Evolutionary conservation across 805 yeast species (phyloP), one percentile per base, ranked within the genome.

Genomic region (Pichia kluyveri): DNA sequence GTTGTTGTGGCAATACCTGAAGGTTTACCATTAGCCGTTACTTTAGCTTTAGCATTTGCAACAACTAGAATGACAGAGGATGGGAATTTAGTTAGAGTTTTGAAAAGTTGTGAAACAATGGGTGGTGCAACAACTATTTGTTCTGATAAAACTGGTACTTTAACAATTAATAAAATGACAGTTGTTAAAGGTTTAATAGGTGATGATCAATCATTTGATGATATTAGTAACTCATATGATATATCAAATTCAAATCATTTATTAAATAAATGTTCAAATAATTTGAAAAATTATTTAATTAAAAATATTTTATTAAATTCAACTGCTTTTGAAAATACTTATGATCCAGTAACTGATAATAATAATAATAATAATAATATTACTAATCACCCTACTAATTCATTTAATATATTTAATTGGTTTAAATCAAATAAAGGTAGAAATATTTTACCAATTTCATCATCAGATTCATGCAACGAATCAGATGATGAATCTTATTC

Each of bases 1-100:
- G 81, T 93, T 30, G 99, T 91, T 15, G 99, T 93, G 44, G 99
- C 99, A 0, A 96, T 93, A n/a, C 99, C 99, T 4, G 99, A 93
- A 68, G 99, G 99, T 52, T 75, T 93, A 49, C 99, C 99, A 1
- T 72, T 93, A 48, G 99, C 99, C 2, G 99, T 93, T 17, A 93
- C 99, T 1, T 73, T 93, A 42, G 96, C 99, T 0, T 72, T 93
- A 55, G 99, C 99, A 0, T 93, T 93, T 71, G 99, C 99, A 2
- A 93, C 99, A 2, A 90, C 96, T 10, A 78, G 98, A 67, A 93
- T 93, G 99, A 89, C 96, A 19, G 85, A 86, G 63, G 96, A 93
- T 64, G 95, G 95, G 54, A 91, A 91, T 63, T 72, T 93, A 59
- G 99, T 93, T n/a, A 80, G 99, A 58, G 95, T 88, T 10, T 72